phyloP scores from a whole-genome alignment of 345 rosid genomes.

The Syzygium grande region DNA sequence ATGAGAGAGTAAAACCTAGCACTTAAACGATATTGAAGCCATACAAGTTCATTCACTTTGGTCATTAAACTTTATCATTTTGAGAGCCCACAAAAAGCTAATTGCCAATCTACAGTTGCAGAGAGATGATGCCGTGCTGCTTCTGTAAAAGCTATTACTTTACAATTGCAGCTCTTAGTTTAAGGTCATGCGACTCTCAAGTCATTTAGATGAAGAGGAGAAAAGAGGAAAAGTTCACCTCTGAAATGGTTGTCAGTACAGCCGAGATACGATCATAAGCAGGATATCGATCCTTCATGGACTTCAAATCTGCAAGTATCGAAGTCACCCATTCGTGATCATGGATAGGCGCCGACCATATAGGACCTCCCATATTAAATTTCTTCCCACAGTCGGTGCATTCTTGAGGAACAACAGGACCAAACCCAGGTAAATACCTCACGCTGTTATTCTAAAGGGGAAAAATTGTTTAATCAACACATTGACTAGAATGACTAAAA shows the following conservation, averaged over 20 bases:
- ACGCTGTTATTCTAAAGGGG: slow-evolving; percentile 62
- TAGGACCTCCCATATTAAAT: slow-evolving; percentile 95
- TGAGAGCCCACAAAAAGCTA: background rate
- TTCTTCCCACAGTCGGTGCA: slow-evolving; percentile 94
- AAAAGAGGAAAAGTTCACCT: slow-evolving; percentile 27
- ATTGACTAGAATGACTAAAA: background rate
- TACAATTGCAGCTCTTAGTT: background rate
- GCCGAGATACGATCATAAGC: slow-evolving; percentile 87
- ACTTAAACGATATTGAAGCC: background rate
- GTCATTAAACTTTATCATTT: background rate
- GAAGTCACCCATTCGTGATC: slow-evolving; percentile 88
- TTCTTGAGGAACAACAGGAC: slow-evolving; percentile 88
- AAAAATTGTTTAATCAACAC: background rate
- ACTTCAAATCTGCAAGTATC: slow-evolving; percentile 53
- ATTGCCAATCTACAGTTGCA: background rate
- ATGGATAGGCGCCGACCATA: slow-evolving; percentile 97
- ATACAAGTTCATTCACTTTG: background rate
- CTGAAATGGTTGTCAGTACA: slow-evolving; percentile 82
- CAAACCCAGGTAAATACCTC: slow-evolving; percentile 89
- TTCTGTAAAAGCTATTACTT: background rate
- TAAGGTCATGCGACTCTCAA: background rate
- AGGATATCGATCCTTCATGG: slow-evolving; percentile 78
- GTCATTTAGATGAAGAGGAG: background rate
- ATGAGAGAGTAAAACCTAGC: background rate
- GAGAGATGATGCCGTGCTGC: background rate